Evolutionary conservation across 305 asterid species (phyloP), one percentile per base, ranked within the genome.

Genomic region (Fraxinus nigra): DNA sequence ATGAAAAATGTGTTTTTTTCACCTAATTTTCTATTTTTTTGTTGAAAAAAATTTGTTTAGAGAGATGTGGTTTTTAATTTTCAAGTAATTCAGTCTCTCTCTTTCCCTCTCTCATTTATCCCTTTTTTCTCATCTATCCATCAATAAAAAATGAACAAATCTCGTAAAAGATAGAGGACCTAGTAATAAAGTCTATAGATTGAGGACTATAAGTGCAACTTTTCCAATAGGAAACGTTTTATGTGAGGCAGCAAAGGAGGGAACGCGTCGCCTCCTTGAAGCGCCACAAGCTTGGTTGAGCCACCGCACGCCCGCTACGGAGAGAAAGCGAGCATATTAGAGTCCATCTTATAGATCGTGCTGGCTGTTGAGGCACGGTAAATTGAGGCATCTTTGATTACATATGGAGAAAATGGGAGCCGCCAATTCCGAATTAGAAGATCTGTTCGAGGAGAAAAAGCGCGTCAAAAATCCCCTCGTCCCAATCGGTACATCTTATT

Each of bases 391-490:
- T 7, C 26, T 59, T 59, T 1, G 22, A 59, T 46, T 40, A 26
- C 30, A 7, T 61, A 82, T 86, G 90, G 84, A 87, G 54, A 87
- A 88, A 80, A 89, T 89, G 93, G 96, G 83, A 69, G 63, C 83
- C 63, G 72, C 79, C 61, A 81, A 88, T 81, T 14, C 89, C 51
- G 92, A 89, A 79, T 40, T 89, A 54, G 97, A 90, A 69, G 81
- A 83, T 7, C 79, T 92, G 67, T 87, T 92, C 76, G 84, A 81
- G 82, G 89, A 87, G 78, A 87, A 86, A 46, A 89, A 88, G 86
- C 90, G 93, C 33, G 85, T 80, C 78, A 90, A 87, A 51, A 92
- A 89, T 77, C 93, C 90, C 61, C 83, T 89, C 40, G 95, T 91
- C 22, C 94, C 94, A 0, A 81, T 87, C 18, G 92, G 97, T 92